Evolutionary conservation across 2,329 filamentous ascomycete species (phyloP).

Genomic region (Mycosphaerella sp.): DNA sequence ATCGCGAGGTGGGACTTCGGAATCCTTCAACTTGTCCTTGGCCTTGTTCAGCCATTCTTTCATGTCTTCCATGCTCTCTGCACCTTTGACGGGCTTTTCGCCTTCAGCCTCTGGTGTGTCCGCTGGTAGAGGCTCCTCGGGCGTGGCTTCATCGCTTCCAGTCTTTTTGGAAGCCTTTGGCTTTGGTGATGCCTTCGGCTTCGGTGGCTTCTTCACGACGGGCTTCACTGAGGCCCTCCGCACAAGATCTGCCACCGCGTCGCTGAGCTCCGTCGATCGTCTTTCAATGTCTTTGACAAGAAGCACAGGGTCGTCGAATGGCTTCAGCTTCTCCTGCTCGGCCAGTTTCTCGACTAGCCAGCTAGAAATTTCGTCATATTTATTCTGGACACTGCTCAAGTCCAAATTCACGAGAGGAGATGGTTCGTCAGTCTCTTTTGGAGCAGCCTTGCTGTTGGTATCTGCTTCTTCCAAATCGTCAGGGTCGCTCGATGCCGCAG

Average conservation of each 20-base stretch:
- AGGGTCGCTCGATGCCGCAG: slow-evolving; percentile 43
- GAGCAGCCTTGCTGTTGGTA: slow-evolving; percentile 32
- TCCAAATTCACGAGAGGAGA: slow-evolving; percentile 69
- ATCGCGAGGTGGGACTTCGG: slow-evolving; percentile 12
- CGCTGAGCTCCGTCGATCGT: slow-evolving; percentile 65
- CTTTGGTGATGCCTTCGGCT: slow-evolving; percentile 18
- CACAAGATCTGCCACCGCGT: slow-evolving; percentile 62
- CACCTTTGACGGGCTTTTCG: slow-evolving; percentile 16
- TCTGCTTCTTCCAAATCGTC: slow-evolving; percentile 74
- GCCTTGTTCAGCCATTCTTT: slow-evolving; percentile 20
- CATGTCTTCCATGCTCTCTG: slow-evolving; percentile 23
- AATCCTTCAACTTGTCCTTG: slow-evolving; percentile 8
- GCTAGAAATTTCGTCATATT: slow-evolving; percentile 55
- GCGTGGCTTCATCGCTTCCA: slow-evolving; percentile 10
- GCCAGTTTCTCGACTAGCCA: slow-evolving; percentile 72
- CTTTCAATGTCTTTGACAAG: slow-evolving; percentile 64
- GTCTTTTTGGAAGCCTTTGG: slow-evolving; percentile 23
- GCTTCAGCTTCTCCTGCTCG: slow-evolving; percentile 63
- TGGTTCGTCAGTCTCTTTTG: slow-evolving; percentile 38
- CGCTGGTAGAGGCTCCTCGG: slow-evolving; percentile 11
- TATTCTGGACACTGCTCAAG: slow-evolving; percentile 57
- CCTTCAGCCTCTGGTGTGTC: slow-evolving; percentile 7
- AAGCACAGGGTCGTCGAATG: slow-evolving; percentile 68
- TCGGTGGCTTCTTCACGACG: slow-evolving; percentile 17
- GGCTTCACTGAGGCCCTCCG: slow-evolving; percentile 41